Percentiles rank a stretch among this genome's conserved stretches.
Conservation (phyloP, 73 alveolate genomes). For the Strombidium stylifer region DNA sequence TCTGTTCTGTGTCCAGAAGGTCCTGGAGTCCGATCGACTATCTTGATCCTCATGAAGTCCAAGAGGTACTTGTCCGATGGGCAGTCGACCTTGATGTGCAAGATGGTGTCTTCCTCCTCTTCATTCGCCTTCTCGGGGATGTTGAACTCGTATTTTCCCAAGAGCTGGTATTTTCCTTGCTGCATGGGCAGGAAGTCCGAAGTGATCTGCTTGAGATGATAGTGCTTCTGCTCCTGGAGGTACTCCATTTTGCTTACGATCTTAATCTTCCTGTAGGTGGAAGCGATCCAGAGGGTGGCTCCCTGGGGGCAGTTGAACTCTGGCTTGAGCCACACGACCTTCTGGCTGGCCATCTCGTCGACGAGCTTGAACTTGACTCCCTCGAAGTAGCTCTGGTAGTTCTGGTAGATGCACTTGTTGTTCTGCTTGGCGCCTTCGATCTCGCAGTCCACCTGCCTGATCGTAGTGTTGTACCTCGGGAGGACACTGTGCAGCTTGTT, state of each 20-base stretch:
- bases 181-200: conserved; percentile 26
- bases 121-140: conserved; percentile 2
- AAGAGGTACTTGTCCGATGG: conserved; percentile 47
- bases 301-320: conserved; percentile 48
- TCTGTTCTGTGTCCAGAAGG: neutral
- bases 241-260: conserved; percentile 26
- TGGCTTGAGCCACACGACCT: conserved; percentile 37
- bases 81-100: conserved; percentile 21
- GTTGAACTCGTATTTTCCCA: conserved; percentile 44
- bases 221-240: conserved; percentile 1
- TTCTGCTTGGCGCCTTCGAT: too few species aligned
- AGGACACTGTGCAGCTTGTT: conserved; percentile 6
- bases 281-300: conserved; percentile 41
- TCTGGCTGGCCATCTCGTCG: neutral
- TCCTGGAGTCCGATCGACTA: conserved; percentile 12
- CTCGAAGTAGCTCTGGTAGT: conserved; percentile 24
- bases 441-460: neutral
- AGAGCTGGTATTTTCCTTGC: conserved; percentile 31
- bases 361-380: neutral
- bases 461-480: conserved; percentile 37
- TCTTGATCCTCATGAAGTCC: conserved; percentile 32
- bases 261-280: conserved; percentile 4
- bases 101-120: neutral
- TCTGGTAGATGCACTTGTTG: neutral
- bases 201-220: conserved; percentile 4